phyloP scores from a whole-genome alignment of 805 yeast genomes.

The Candida glaebosa region DNA sequence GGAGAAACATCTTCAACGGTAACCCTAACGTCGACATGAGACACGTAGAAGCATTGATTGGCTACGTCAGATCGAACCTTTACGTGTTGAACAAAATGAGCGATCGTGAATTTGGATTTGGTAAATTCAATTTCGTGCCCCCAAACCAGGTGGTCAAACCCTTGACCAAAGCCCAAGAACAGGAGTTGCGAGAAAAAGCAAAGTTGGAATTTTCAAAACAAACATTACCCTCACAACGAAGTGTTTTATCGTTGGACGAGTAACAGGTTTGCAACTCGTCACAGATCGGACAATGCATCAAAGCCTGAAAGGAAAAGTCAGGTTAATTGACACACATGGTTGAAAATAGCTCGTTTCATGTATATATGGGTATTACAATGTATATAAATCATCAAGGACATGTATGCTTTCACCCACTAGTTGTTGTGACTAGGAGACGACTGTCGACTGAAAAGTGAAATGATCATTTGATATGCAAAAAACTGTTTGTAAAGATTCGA shows the following conservation, averaged over 20 bases:
- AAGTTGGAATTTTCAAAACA: conserved; percentile 51
- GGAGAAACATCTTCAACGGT: conserved; percentile 92
- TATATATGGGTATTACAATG: conserved; percentile 1
- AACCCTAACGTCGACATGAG: conserved; percentile 76
- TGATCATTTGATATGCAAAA: not conserved
- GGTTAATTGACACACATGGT: too few relatives aligned
- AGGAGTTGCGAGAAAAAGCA: conserved; percentile 47
- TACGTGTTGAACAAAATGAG: conserved; percentile 82
- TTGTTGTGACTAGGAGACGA: too few relatives aligned
- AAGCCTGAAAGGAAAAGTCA: too few relatives aligned
- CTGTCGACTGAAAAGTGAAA: too few relatives aligned
- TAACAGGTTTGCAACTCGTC: conserved; percentile 16
- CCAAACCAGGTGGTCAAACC: conserved; percentile 77
- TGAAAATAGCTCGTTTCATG: conserved; percentile 2
- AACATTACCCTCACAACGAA: conserved; percentile 58
- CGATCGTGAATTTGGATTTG: conserved; percentile 91
- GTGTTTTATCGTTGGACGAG: conserved; percentile 41
- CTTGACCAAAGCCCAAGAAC: conserved; percentile 63
- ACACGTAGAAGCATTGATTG: conserved; percentile 84
- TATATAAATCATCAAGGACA: conserved; percentile 1
- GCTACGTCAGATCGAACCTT: conserved; percentile 84
- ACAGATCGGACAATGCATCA: too few relatives aligned
- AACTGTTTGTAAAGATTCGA: too few relatives aligned
- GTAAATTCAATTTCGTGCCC: conserved; percentile 79
- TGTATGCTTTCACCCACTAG: too few relatives aligned